Conservation (phyloP, 306 rosid species). For the Glycyrrhiza uralensis region DNA sequence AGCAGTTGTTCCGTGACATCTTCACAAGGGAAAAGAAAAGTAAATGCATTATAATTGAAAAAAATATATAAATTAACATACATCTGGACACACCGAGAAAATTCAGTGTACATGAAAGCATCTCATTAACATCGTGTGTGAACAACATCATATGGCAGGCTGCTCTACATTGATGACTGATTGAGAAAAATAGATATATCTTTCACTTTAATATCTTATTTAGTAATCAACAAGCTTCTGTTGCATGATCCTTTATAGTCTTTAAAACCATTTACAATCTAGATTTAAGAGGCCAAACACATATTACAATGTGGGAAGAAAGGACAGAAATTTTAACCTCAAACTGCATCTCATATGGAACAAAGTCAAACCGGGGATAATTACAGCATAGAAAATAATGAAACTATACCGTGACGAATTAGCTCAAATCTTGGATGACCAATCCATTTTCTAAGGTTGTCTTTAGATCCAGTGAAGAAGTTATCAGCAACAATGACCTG, state of each 20-base stretch:
- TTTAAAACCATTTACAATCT: background rate
- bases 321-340: background rate
- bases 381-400: background rate
- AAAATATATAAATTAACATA: background rate
- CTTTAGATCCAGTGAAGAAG: slow-evolving; percentile 88
- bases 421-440: slow-evolving; percentile 92
- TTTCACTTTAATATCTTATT: background rate
- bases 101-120: slow-evolving; percentile 1
- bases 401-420: slow-evolving; percentile 72
- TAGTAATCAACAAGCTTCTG: background rate
- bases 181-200: background rate
- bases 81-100: background rate
- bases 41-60: background rate
- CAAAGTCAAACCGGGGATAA: background rate
- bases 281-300: slow-evolving; percentile 16
- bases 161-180: background rate
- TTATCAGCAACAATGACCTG: slow-evolving; percentile 84
- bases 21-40: slow-evolving; percentile 18
- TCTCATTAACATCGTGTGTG: background rate
- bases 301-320: background rate
- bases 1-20: slow-evolving; percentile 82
- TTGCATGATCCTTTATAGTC: background rate
- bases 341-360: background rate
- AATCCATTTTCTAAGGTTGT: slow-evolving; percentile 79
- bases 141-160: background rate